A percentile compares a stretch with the other conserved stretches of the same genome.
Conservation (phyloP, 2,329 filamentous ascomycete genomes). For the Colletotrichum magnum region DNA sequence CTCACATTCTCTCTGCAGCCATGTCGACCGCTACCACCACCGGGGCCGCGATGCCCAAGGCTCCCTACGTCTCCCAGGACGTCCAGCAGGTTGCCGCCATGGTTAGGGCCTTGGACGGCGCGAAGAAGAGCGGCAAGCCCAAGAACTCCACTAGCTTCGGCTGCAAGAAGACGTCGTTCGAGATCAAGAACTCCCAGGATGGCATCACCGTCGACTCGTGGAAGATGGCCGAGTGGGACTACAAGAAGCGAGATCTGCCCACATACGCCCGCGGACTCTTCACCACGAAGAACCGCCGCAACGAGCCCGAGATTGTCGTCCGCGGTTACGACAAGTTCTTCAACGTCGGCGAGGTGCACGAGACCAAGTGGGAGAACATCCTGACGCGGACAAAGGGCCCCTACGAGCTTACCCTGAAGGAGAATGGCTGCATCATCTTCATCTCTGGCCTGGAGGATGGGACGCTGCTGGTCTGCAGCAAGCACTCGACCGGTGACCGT, state of each 20-base stretch:
- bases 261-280: slow-evolving; percentile 96
- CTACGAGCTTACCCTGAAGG: slow-evolving; percentile 96
- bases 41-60: slow-evolving; percentile 53
- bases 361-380: slow-evolving; percentile 88
- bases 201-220: slow-evolving; percentile 86
- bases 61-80: slow-evolving; percentile 80
- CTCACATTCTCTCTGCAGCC: slow-evolving; percentile 12
- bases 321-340: slow-evolving; percentile 99
- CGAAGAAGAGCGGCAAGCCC: slow-evolving; percentile 65
- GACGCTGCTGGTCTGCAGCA: slow-evolving; percentile 96
- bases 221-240: slow-evolving; percentile 96
- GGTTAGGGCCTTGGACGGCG: slow-evolving; percentile 73
- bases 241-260: slow-evolving; percentile 88
- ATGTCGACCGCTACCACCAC: slow-evolving; percentile 29
- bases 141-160: slow-evolving; percentile 71
- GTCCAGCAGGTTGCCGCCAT: slow-evolving; percentile 76
- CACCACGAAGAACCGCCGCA: slow-evolving; percentile 78
- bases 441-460: slow-evolving; percentile 91
- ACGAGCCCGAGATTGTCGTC: slow-evolving; percentile 82
- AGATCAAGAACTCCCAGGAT: slow-evolving; percentile 73
- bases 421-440: slow-evolving; percentile 99
- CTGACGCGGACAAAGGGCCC: slow-evolving; percentile 82
- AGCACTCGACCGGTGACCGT: slow-evolving; percentile 93
- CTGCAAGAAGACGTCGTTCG: slow-evolving; percentile 85
- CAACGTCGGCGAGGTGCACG: slow-evolving; percentile 86